These are phyloP conservation scores for Nemania sp. DNA, from an alignment of 2,329 filamentous ascomycete species.

Conservation along the genomic window DNA sequence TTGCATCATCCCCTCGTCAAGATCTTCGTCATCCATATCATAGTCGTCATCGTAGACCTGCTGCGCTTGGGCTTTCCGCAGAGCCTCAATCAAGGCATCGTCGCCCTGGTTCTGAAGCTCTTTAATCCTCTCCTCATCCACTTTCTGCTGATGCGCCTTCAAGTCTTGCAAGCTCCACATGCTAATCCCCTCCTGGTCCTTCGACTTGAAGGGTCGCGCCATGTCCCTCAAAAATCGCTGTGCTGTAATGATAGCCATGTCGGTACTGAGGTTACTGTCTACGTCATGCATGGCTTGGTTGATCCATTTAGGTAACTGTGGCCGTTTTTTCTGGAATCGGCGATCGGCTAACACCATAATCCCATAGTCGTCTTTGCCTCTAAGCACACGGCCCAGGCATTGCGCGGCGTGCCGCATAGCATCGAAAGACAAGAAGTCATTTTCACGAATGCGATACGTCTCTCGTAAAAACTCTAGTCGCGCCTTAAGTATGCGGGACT, in stretches of 20 bases:
- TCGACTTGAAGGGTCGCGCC: slow-evolving; percentile 87
- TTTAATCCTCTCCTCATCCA: slow-evolving; percentile 74
- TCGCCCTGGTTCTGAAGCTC: slow-evolving; percentile 66
- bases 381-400: slow-evolving; percentile 91
- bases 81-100: slow-evolving; percentile 50
- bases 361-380: slow-evolving; percentile 99
- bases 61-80: slow-evolving; percentile 45
- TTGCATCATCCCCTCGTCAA: slow-evolving; percentile 69
- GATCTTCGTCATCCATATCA: slow-evolving; percentile 64
- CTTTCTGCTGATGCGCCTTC: slow-evolving; percentile 79
- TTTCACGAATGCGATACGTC: slow-evolving; percentile 95
- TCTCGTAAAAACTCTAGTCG: slow-evolving; percentile 96
- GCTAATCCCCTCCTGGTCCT: slow-evolving; percentile 90
- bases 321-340: slow-evolving; percentile 90
- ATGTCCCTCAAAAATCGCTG: slow-evolving; percentile 91
- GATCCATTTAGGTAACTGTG: slow-evolving; percentile 96
- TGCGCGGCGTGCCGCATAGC: slow-evolving; percentile 99
- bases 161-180: slow-evolving; percentile 90
- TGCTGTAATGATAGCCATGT: slow-evolving; percentile 91
- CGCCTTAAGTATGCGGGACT: slow-evolving; percentile 95
- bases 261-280: slow-evolving; percentile 90
- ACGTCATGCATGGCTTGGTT: slow-evolving; percentile 86
- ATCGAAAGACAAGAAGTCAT: slow-evolving; percentile 98
- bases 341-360: slow-evolving; percentile 98
- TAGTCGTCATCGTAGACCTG: slow-evolving; percentile 57